Conservation (phyloP, 2,329 filamentous ascomycete species). For the Cryphonectria japonica region DNA sequence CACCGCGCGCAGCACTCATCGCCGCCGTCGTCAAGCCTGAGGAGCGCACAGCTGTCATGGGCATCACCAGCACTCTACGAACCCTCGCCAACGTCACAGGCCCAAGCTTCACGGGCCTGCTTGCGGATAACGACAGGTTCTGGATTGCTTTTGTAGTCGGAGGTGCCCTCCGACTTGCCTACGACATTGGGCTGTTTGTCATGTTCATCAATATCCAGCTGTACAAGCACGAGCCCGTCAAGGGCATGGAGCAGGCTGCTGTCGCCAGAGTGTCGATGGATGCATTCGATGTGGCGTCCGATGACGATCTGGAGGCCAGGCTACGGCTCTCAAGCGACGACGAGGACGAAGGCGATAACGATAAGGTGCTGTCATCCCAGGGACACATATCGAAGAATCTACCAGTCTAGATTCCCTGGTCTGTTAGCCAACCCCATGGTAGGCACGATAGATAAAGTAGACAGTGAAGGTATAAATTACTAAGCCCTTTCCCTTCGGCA, state of each 20-base stretch:
- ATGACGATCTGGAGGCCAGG: constrained; percentile 21
- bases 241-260: background rate
- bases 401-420: constrained; percentile 16
- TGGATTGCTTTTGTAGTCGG: constrained; percentile 66
- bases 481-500: background rate
- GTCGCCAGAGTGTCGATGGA: constrained; percentile 19
- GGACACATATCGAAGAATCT: background rate
- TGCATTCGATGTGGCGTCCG: constrained; percentile 19
- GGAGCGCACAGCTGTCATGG: constrained; percentile 72
- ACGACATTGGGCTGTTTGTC: constrained; percentile 57
- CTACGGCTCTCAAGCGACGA: constrained; percentile 27
- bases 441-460: background rate
- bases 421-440: background rate
- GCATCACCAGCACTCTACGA: constrained; percentile 64
- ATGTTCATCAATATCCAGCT: constrained; percentile 64
- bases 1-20: constrained; percentile 67
- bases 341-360: background rate
- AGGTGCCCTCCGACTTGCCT: constrained; percentile 56
- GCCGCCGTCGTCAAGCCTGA: constrained; percentile 67
- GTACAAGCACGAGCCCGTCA: constrained; percentile 47
- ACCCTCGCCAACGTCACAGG: constrained; percentile 61
- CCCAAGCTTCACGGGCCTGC: constrained; percentile 57
- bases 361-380: background rate
- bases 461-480: background rate
- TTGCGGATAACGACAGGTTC: constrained; percentile 57